Percentiles rank a stretch among this genome's conserved stretches.
phyloP scores from a whole-genome alignment of 1,284 basidiomycete species.

The Boletus coffeatus region DNA sequence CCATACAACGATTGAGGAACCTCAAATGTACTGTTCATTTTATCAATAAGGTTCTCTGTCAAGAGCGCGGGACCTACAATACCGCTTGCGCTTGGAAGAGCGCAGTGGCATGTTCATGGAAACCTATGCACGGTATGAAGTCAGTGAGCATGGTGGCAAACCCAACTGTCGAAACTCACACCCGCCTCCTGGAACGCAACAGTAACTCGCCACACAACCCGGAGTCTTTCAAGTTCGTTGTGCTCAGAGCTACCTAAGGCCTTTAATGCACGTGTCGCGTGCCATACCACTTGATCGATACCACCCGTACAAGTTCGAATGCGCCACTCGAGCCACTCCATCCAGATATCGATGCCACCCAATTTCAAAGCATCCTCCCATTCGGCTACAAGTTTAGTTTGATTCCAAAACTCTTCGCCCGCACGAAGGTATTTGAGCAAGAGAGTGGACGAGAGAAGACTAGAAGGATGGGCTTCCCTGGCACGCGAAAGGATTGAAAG shows the following conservation, averaged over 20 bases:
- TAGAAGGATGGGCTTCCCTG: slow-evolving; percentile 47
- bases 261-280: slow-evolving; percentile 40
- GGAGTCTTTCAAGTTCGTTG: slow-evolving; percentile 51
- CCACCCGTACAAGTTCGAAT: slow-evolving; percentile 42
- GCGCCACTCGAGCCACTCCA: slow-evolving; percentile 75
- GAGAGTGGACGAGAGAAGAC: slow-evolving; percentile 44
- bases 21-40: slow-evolving; percentile 45
- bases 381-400: slow-evolving; percentile 48
- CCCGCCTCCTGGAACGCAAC: slow-evolving; percentile 73
- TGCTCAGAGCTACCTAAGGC: slow-evolving; percentile 36
- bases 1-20: slow-evolving; percentile 39
- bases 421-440: slow-evolving; percentile 61
- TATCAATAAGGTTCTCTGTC: slow-evolving; percentile 1
- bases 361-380: slow-evolving; percentile 67
- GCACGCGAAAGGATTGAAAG: slow-evolving; percentile 65
- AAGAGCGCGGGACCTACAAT: slow-evolving; percentile 43
- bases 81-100: slow-evolving; percentile 76
- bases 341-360: slow-evolving; percentile 50
- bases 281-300: slow-evolving; percentile 47
- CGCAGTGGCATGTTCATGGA: slow-evolving; percentile 60
- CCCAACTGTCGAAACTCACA: slow-evolving; percentile 32
- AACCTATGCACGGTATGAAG: slow-evolving; percentile 36
- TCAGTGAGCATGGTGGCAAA: slow-evolving; percentile 11
- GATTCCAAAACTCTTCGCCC: slow-evolving; percentile 67
- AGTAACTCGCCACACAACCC: slow-evolving; percentile 67